Evolutionary conservation across 495 filamentous ascomycete species (phyloP), one percentile per base, ranked within the genome.

Genomic region (Friedmanniomyces endolithicus): DNA sequence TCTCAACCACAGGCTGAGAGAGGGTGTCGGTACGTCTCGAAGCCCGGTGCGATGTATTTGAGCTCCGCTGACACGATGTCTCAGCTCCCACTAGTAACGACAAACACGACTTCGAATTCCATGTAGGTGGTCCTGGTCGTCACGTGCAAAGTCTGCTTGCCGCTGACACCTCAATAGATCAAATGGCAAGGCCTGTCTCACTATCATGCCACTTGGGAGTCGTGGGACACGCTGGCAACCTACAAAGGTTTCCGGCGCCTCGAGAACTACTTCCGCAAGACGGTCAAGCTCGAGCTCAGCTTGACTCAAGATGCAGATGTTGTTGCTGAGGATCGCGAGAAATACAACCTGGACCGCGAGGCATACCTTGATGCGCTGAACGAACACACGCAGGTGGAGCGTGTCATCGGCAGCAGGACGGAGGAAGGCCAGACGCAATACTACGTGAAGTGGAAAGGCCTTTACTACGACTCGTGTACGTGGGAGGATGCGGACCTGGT

Each of bases 161-260:
- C 20, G 33, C 16, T 59, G 39, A 55, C 64, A 40, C 64, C 33
- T 7, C 47, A 35, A 22, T 54, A 78, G 73, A 90, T 99, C 62
- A 99, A 99, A 74, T 99, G 92, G 92, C 88, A 95, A 68, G 85
- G 80, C 57, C 85, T 87, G 69, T 94, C 92, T 22, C 87, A 97
- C 67, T 87, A 88, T 60, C 92, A 99, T 72, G 83, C 90, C 27
- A 92, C 90, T 1, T 97, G 94, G 94, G 88, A 95, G 68, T 80
- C 80, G 0, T 80, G 83, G 22, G 83, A 87, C 49, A 75, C 70
- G 44, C 75, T 95, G 25, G 64, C 73, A 8, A 79, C 83, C 44
- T 80, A 75, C 64, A 81, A 80, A 43, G 94, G 94, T 40, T 83
- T 83, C 46, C 85, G 88, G 43, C 85, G 87, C 27, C 72, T 97